These are phyloP conservation scores for Oryza punctata DNA, from an alignment of 176 grass and related monocot genomes.

Conservation along the genomic window DNA sequence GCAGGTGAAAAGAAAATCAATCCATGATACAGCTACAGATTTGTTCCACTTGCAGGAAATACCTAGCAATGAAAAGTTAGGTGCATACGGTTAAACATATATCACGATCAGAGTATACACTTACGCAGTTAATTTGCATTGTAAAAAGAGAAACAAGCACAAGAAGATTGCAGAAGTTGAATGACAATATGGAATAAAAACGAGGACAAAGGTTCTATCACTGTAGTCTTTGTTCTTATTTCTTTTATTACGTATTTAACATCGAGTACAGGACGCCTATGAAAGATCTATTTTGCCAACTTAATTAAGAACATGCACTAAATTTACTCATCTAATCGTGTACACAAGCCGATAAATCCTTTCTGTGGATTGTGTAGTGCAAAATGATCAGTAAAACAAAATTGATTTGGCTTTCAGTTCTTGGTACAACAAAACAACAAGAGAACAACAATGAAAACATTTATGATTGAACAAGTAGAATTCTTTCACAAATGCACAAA, in stretches of 20 bases:
- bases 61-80: not conserved
- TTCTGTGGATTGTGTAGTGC: not conserved
- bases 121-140: not conserved
- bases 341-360: not conserved
- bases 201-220: not conserved
- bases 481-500: not conserved
- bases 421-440: not conserved
- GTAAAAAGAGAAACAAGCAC: slow-evolving; percentile 10
- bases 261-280: not conserved
- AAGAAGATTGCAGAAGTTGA: not conserved
- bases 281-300: not conserved
- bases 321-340: not conserved
- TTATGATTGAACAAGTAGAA: not conserved
- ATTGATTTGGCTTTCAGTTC: not conserved
- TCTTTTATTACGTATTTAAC: not conserved
- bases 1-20: not conserved
- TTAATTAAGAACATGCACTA: not conserved
- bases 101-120: not conserved
- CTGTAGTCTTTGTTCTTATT: not conserved
- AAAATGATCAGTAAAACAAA: not conserved
- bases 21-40: not conserved
- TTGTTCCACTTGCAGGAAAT: not conserved
- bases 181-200: not conserved
- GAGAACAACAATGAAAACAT: not conserved
- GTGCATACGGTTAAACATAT: not conserved